A percentile compares a stretch with the other conserved stretches of the same genome.
Conservation (phyloP, 257 asterid species). For the Osmanthus fragrans region DNA sequence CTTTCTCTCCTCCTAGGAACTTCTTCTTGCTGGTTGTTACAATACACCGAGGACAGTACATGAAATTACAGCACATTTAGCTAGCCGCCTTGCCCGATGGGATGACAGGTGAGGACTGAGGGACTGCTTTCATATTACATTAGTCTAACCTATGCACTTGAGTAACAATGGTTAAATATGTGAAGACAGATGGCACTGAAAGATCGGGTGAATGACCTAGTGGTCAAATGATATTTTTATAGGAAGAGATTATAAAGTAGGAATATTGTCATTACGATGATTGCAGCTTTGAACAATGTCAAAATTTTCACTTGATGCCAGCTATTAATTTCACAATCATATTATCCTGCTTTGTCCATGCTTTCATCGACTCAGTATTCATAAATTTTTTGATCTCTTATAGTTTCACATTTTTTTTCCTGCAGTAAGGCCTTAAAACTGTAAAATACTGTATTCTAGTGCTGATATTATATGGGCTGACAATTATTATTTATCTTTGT, state of each 20-base stretch:
- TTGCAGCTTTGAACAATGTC: not conserved
- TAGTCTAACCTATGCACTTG: constrained; percentile 8
- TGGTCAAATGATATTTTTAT: not conserved
- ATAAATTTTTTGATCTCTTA: not conserved
- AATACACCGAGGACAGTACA: constrained; percentile 81
- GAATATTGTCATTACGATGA: not conserved
- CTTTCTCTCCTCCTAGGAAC: constrained; percentile 50
- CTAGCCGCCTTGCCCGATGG: constrained; percentile 94
- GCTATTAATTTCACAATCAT: not conserved
- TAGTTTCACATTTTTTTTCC: not conserved
- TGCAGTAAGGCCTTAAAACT: not conserved
- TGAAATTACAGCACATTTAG: constrained; percentile 72
- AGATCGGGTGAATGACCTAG: not conserved
- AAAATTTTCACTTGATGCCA: not conserved
- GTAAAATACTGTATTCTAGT: not conserved
- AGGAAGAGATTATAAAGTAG: not conserved
- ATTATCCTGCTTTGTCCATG: not conserved
- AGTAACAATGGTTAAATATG: constrained; percentile 15
- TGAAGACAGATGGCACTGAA: not conserved
- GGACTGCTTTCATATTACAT: not conserved
- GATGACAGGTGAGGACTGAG: constrained; percentile 78
- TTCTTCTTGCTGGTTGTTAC: constrained; percentile 77
- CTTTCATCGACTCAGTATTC: not conserved
- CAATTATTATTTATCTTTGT: not conserved
- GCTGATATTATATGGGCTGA: not conserved